Conservation (phyloP, 2,329 filamentous ascomycete genomes). For the Microdochium bolleyi region DNA sequence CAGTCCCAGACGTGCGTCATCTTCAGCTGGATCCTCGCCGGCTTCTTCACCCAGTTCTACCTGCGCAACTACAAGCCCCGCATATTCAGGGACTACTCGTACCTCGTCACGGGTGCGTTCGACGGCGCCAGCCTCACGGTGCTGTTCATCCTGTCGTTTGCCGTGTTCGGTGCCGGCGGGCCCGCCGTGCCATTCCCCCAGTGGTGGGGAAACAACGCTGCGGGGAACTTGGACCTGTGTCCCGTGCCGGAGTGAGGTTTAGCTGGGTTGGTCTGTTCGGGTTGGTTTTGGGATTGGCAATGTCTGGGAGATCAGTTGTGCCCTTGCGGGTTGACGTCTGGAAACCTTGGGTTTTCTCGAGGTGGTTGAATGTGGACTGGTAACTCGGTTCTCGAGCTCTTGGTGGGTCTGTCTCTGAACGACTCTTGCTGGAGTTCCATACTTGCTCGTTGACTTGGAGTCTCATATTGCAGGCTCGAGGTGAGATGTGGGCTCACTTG, state of each 20-base stretch:
- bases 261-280: no score
- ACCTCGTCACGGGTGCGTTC: slow-evolving; percentile 42
- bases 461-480: no score
- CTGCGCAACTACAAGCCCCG: slow-evolving; percentile 42
- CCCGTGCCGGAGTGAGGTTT: slow-evolving; percentile 24
- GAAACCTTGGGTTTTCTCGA: no score
- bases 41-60: slow-evolving; percentile 42
- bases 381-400: no score
- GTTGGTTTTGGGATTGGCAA: no score
- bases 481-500: no score
- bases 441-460: no score
- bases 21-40: slow-evolving; percentile 32
- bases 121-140: slow-evolving; percentile 40
- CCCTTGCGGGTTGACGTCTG: no score
- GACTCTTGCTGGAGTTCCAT: no score
- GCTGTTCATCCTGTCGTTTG: slow-evolving; percentile 46
- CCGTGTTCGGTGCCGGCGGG: slow-evolving; percentile 44
- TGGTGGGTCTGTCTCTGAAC: no score
- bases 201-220: slow-evolving; percentile 47
- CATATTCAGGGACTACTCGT: slow-evolving; percentile 45
- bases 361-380: no score
- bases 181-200: slow-evolving; percentile 33
- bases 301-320: no score
- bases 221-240: slow-evolving; percentile 40
- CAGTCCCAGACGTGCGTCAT: slow-evolving; percentile 46